A percentile compares a stretch with the other conserved stretches of the same genome.
These are phyloP conservation scores for Monilinia laxa DNA, from an alignment of 2,329 filamentous ascomycete species.

Conservation along the genomic window DNA sequence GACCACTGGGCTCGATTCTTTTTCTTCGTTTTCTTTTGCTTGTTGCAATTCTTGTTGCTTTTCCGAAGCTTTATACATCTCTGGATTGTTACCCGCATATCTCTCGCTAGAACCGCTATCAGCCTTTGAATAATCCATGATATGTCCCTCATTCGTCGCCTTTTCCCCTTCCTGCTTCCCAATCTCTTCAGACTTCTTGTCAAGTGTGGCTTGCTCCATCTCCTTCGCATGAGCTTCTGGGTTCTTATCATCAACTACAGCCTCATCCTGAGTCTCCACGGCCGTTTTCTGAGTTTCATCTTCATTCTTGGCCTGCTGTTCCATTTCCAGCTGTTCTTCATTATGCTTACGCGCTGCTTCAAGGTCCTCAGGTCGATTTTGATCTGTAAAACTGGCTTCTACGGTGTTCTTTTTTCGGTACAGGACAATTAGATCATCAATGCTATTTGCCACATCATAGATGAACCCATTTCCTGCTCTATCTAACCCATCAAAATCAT, in stretches of 20 bases:
- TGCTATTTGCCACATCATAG: constrained; percentile 47
- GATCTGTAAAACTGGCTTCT: constrained; percentile 39
- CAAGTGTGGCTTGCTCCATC: neutral
- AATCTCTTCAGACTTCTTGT: constrained; percentile 4
- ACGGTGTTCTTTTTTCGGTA: constrained; percentile 46
- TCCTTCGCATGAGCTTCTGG: neutral
- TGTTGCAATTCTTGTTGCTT: neutral
- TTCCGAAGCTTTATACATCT: neutral
- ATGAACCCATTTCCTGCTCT: constrained; percentile 46
- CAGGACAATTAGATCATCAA: constrained; percentile 49
- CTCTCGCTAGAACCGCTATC: neutral
- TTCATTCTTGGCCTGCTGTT: neutral
- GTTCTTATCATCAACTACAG: neutral
- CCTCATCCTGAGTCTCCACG: neutral
- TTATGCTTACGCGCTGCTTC: neutral
- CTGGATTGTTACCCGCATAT: neutral
- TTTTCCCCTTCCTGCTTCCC: neutral
- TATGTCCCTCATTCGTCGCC: neutral
- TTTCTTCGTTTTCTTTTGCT: neutral
- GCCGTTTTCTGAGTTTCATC: neutral
- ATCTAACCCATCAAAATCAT: constrained; percentile 22
- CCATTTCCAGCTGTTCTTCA: neutral
- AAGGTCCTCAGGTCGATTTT: constrained; percentile 30
- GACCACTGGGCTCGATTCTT: neutral
- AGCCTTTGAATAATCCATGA: neutral